phyloP scores from a whole-genome alignment of 2,329 filamentous ascomycete species.

The Cladosporium oxysporum region DNA sequence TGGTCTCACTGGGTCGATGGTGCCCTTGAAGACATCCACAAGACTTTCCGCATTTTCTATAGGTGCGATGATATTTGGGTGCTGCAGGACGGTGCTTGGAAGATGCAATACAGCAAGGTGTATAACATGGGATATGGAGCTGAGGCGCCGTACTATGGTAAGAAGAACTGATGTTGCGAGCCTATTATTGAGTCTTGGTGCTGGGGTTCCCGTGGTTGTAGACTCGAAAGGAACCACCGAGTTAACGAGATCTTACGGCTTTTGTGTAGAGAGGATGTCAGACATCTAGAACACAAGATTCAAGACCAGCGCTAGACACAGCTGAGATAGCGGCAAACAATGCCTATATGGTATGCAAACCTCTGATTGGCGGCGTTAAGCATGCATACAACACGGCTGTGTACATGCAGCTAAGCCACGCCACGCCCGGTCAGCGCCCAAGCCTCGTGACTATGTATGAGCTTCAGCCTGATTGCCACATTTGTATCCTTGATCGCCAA shows the following conservation, averaged over 20 bases:
- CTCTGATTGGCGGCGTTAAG: background rate
- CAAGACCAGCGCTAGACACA: too few relatives aligned
- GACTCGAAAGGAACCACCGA: background rate
- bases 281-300: background rate
- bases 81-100: slow-evolving; percentile 23
- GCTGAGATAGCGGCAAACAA: background rate
- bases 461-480: background rate
- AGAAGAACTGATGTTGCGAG: background rate
- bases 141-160: slow-evolving; percentile 22
- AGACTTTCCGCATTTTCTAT: slow-evolving; percentile 25
- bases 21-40: slow-evolving; percentile 21
- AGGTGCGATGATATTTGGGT: slow-evolving; percentile 27
- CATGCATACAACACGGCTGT: background rate
- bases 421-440: background rate
- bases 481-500: background rate
- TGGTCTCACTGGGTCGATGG: slow-evolving; percentile 22
- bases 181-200: too few relatives aligned
- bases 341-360: background rate
- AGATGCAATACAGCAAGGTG: slow-evolving; percentile 25
- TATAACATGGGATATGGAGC: slow-evolving; percentile 23
- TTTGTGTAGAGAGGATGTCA: background rate
- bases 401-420: background rate
- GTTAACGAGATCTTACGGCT: background rate
- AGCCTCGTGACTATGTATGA: background rate
- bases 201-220: background rate